Base-by-base conservation (phyloP, 208 protist species). In the Leishmania mexicana region DNA sequence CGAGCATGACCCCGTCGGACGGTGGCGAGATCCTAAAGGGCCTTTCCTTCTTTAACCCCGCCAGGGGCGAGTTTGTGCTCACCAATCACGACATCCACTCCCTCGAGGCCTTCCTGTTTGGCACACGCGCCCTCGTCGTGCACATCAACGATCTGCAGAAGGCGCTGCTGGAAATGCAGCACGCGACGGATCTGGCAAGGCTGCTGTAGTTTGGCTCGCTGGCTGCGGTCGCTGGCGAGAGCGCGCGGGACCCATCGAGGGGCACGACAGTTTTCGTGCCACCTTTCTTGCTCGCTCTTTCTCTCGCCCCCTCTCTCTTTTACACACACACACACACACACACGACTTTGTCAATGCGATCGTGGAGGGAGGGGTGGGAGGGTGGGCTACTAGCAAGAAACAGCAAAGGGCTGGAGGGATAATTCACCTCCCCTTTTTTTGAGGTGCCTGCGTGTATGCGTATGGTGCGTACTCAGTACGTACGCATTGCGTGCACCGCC, bases 21-120 rank as follows among this genome's bases (percentile, higher is more conserved):
- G 70, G 71, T 1, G 76, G 54, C 28, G 84, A 92, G 76, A 78
- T 87, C 2, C 80, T 96, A 28, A 81, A 82, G 31, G 87, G 91
- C 53, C 60, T 95, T 47, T 89, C 75, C 49, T 93, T 93, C 77
- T 96, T 92, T 72, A 81, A 97, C 72, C 64, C 87, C 2, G 89
- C 95, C 54, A 84, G 83, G 57, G 93, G 92, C 42, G 92, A 94
- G 84, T 96, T 94, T 86, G 86, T 96, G 58, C 84, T 97, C 49
- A 94, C 92, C 19, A 97, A 97, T 78, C 88, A 92, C 75, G 94
- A 97, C 75, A 94, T 97, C 81, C 94, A 97, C 84, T 96, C 92
- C 75, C 81, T 97, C n/a, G 92, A 97, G 87, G 92, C 94, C 8
- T 97, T 96, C 83, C 81, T 97, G 19, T 97, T 97, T 73, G 94